Conservation (phyloP, 2,329 filamentous ascomycete species). For the Fusarium brevicatenulatum region DNA sequence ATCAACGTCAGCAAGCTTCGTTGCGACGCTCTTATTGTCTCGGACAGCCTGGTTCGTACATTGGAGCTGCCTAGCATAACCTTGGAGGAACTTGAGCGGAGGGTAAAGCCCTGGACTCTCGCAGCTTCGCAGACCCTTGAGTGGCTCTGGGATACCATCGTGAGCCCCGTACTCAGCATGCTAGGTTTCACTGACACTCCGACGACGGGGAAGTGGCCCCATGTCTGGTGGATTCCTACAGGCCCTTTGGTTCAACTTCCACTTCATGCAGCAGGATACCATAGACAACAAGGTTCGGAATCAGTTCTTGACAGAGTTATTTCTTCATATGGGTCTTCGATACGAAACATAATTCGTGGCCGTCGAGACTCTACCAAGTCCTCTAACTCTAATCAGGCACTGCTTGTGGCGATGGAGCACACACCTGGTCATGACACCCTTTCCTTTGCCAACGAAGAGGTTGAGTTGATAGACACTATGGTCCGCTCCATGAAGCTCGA, state of each 20-base stretch:
- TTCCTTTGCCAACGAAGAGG: not conserved
- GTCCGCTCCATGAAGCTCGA: not conserved
- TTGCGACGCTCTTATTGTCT: not conserved
- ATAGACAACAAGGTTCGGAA: not conserved
- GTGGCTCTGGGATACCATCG: not conserved
- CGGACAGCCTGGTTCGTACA: not conserved
- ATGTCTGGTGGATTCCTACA: not conserved
- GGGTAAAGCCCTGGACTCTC: not conserved
- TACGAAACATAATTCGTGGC: not conserved
- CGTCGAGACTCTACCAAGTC: not conserved
- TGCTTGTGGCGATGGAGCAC: not conserved
- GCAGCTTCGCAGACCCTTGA: not conserved
- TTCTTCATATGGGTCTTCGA: not conserved
- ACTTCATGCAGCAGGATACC: not conserved
- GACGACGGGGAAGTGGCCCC: rapidly evolving
- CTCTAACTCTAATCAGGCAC: not conserved
- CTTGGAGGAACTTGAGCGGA: not conserved
- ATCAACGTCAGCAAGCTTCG: not conserved
- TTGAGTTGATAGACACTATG: rapidly evolving
- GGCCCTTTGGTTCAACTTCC: not conserved
- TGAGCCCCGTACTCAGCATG: not conserved
- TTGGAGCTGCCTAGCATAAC: not conserved
- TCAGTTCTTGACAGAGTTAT: rapidly evolving
- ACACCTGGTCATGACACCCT: not conserved
- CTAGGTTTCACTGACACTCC: not conserved